phyloP scores from a whole-genome alignment of 2,329 filamentous ascomycete species.

The Trichoderma sp. region DNA sequence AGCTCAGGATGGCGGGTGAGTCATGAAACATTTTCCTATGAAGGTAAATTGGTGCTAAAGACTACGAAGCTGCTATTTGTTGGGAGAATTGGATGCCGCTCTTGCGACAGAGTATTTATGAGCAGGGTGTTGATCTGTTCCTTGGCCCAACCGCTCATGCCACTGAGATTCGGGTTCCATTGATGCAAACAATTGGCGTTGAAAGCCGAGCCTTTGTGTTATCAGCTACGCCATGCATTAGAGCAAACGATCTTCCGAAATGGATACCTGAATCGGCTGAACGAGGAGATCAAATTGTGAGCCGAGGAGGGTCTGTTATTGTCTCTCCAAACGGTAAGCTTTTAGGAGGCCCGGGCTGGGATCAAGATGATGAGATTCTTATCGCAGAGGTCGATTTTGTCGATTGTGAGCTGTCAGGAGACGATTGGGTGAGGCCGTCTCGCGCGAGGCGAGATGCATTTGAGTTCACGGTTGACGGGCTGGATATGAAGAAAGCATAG shows the following conservation, averaged over 20 bases:
- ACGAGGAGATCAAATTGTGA: background rate
- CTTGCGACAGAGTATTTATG: background rate
- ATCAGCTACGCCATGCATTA: background rate
- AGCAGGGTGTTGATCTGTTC: background rate
- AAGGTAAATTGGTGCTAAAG: background rate
- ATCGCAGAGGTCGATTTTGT: background rate
- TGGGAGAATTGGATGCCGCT: conserved; percentile 6
- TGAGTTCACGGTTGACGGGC: background rate
- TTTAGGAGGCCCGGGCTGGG: background rate
- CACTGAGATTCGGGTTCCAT: conserved; percentile 1
- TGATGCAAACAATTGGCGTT: conserved; percentile 2
- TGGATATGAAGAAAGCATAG: background rate
- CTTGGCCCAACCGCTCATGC: background rate
- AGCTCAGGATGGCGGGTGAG: background rate
- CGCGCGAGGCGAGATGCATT: background rate
- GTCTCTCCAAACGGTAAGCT: background rate
- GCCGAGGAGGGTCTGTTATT: background rate
- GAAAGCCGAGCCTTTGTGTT: background rate
- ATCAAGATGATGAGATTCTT: background rate
- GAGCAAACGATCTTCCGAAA: background rate
- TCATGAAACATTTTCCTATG: background rate
- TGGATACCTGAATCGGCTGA: background rate
- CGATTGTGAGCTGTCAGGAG: background rate
- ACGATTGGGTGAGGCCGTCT: background rate
- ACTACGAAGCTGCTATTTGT: background rate